Conservation (phyloP, 2,329 filamentous ascomycete genomes). For the Trichophyton schoenleinii region DNA sequence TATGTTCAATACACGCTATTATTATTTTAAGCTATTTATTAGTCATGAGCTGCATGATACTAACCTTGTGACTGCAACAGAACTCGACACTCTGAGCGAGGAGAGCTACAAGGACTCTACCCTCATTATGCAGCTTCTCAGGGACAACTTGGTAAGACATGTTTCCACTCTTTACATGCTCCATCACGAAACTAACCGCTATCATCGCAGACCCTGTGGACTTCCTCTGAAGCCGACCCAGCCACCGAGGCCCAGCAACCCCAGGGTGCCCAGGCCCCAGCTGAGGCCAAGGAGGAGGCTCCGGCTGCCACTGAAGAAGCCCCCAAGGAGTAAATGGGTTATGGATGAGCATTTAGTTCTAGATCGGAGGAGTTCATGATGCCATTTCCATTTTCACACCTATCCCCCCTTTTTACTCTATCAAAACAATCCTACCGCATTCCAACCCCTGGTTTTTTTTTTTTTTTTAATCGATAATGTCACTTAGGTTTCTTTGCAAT, state of each 20-base stretch:
- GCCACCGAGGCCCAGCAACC: slow-evolving; percentile 38
- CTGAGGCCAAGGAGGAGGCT: slow-evolving; percentile 33
- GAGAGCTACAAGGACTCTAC: slow-evolving; percentile 99
- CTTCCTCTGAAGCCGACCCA: slow-evolving; percentile 92
- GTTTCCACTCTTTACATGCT: not conserved
- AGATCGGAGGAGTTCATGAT: slow-evolving; percentile 8
- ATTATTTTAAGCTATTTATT: not conserved
- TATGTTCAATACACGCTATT: slow-evolving; percentile 24
- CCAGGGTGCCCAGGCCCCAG: slow-evolving; percentile 14
- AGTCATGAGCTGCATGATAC: not conserved
- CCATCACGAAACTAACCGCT: slow-evolving; percentile 19
- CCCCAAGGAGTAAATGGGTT: slow-evolving; percentile 20
- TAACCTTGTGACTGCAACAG: slow-evolving; percentile 34
- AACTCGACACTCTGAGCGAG: slow-evolving; percentile 93
- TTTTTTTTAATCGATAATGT: slow-evolving; percentile 9
- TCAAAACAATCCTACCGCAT: not conserved
- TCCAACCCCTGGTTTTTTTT: slow-evolving; percentile 1
- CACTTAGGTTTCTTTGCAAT: slow-evolving; percentile 6
- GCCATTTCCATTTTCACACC: not conserved
- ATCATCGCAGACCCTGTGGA: slow-evolving; percentile 76
- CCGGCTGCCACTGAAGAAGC: slow-evolving; percentile 24
- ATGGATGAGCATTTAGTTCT: slow-evolving; percentile 3
- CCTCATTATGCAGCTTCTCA: slow-evolving; percentile 95
- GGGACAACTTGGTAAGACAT: slow-evolving; percentile 73
- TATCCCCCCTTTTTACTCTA: not conserved